Percentiles rank a stretch among this genome's conserved stretches.
Conservation (phyloP, 768 basidiomycete species). For the Xerocomus spinulosus region DNA sequence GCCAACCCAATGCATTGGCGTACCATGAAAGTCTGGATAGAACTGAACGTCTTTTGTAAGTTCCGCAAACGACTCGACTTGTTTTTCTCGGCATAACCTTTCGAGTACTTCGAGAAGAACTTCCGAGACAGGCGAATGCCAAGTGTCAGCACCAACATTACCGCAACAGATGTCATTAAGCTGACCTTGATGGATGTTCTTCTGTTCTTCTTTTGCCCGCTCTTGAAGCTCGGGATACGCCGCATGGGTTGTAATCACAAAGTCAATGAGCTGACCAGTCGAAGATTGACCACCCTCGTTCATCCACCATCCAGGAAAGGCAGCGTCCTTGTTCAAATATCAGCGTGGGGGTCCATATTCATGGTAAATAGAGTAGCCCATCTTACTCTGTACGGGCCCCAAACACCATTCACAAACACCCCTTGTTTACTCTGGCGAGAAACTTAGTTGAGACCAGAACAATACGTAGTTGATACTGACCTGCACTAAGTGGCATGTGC, state of each 20-base stretch:
- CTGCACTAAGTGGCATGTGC: slow-evolving; percentile 93
- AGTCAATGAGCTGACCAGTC: slow-evolving; percentile 93
- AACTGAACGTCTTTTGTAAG: slow-evolving; percentile 88
- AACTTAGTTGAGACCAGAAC: background rate
- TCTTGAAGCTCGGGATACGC: slow-evolving; percentile 71
- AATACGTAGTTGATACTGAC: slow-evolving; percentile 32
- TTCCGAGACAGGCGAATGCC: slow-evolving; percentile 19
- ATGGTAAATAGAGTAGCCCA: background rate
- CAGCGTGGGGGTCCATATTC: background rate
- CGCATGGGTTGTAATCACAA: slow-evolving; percentile 88
- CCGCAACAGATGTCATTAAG: background rate
- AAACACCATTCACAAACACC: slow-evolving; percentile 86
- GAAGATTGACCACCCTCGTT: slow-evolving; percentile 99
- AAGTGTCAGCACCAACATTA: background rate
- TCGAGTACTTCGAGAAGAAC: slow-evolving; percentile 76
- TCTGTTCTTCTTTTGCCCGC: slow-evolving; percentile 53
- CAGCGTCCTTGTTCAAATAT: slow-evolving; percentile 54
- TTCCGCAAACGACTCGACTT: slow-evolving; percentile 65
- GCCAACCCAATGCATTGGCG: background rate
- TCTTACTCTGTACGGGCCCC: slow-evolving; percentile 80
- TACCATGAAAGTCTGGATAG: slow-evolving; percentile 94
- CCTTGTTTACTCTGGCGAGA: slow-evolving; percentile 64
- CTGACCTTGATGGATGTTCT: slow-evolving; percentile 54
- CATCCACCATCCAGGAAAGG: slow-evolving; percentile 98
- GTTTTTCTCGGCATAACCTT: slow-evolving; percentile 51